Conservation (phyloP, 1,284 basidiomycete species). For the Sphaerobolus stellatus region DNA sequence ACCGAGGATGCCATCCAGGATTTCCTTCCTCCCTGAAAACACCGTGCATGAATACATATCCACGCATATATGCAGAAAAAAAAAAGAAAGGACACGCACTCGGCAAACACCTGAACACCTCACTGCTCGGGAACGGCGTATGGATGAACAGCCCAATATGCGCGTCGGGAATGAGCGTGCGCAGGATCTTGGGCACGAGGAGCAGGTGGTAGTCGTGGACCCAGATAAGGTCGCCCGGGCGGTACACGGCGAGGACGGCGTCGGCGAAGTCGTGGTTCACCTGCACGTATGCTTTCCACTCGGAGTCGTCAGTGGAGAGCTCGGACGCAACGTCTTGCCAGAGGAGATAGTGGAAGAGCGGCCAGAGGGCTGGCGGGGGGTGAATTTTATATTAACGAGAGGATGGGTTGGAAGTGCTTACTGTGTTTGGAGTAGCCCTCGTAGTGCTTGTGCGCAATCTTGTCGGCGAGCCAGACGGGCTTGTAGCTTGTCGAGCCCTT, state of each 20-base stretch:
- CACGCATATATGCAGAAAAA: no score
- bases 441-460: constrained; percentile 90
- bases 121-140: constrained; percentile 95
- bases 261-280: constrained; percentile 88
- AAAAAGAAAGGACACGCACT: constrained; percentile 47
- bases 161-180: constrained; percentile 74
- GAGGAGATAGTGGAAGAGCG: constrained; percentile 96
- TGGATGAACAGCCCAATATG: constrained; percentile 94
- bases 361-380: constrained; percentile 75
- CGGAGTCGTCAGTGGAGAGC: constrained; percentile 71
- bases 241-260: constrained; percentile 73
- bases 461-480: constrained; percentile 91
- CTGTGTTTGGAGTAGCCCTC: constrained; percentile 98
- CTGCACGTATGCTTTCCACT: constrained; percentile 83
- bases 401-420: constrained; percentile 39
- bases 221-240: constrained; percentile 89
- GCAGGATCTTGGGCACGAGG: constrained; percentile 83
- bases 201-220: constrained; percentile 93
- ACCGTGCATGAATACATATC: constrained; percentile 4
- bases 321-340: constrained; percentile 93
- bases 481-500: constrained; percentile 66
- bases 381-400: not conserved
- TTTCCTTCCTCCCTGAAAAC: constrained; percentile 75
- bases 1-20: constrained; percentile 97
- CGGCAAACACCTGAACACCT: constrained; percentile 93